These are phyloP conservation scores for Mortierella hygrophila DNA, from an alignment of 192 early-diverging fungal genomes.

Conservation along the genomic window DNA sequence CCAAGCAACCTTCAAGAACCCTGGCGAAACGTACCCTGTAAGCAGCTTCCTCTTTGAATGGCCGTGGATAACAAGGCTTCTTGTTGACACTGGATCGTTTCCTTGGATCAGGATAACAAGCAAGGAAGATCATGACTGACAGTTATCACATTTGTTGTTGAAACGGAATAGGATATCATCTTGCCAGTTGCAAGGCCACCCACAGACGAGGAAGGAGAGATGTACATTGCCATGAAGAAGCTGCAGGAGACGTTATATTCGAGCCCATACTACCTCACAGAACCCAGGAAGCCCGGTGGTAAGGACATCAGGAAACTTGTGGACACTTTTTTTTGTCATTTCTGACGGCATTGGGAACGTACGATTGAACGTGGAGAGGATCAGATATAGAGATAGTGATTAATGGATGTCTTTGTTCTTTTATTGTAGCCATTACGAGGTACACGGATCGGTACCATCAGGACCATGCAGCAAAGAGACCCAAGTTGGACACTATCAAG, in stretches of 20 bases:
- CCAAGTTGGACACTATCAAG: slow-evolving; percentile 40
- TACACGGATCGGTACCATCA: slow-evolving; percentile 54
- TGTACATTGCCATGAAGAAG: slow-evolving; percentile 35
- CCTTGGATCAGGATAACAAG: not conserved
- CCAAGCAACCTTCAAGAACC: slow-evolving; percentile 50
- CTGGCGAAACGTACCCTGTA: slow-evolving; percentile 53
- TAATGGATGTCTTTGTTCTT: not conserved
- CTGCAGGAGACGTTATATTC: slow-evolving; percentile 30
- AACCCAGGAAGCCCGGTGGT: slow-evolving; percentile 44
- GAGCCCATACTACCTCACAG: slow-evolving; percentile 48
- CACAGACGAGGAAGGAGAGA: slow-evolving; percentile 27
- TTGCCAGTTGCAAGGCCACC: slow-evolving; percentile 35
- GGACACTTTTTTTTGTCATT: not conserved
- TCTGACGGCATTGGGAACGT: not conserved
- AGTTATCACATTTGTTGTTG: not conserved
- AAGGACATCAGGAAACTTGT: not conserved
- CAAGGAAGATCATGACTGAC: not conserved
- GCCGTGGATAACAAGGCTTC: no score
- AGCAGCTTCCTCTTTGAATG: not conserved
- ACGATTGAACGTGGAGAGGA: not conserved
- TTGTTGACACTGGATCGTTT: not conserved
- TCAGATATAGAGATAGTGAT: not conserved
- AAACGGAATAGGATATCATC: slow-evolving; percentile 33
- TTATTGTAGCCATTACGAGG: slow-evolving; percentile 34
- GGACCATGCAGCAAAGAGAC: slow-evolving; percentile 33